phyloP scores from a whole-genome alignment of 257 asterid genomes.

The Nicotiana benthamiana region DNA sequence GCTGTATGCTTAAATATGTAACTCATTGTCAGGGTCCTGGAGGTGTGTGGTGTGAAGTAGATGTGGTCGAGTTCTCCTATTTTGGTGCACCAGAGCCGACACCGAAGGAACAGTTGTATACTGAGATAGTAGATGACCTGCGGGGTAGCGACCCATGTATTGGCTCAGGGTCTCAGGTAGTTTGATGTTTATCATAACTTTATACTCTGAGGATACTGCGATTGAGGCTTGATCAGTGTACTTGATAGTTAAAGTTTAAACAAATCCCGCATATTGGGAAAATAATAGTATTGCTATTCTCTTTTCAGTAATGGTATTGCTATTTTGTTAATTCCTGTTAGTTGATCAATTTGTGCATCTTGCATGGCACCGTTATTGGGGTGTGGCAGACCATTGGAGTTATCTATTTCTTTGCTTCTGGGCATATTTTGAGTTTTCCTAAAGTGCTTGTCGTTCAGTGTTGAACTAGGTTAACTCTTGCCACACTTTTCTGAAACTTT shows the following conservation, averaged over 20 bases:
- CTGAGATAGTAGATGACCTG: slow-evolving; percentile 89
- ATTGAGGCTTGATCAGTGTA: not conserved
- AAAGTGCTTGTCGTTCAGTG: not conserved
- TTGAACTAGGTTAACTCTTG: not conserved
- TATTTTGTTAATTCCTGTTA: not conserved
- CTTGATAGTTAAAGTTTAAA: not conserved
- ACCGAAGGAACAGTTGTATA: slow-evolving; percentile 83
- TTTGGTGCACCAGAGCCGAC: slow-evolving; percentile 95
- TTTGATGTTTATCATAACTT: not conserved
- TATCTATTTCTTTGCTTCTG: not conserved
- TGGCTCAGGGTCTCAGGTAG: slow-evolving; percentile 98
- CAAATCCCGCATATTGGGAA: not conserved
- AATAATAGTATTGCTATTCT: too few species aligned
- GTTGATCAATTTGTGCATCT: not conserved
- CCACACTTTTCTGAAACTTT: not conserved
- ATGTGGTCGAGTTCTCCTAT: slow-evolving; percentile 93
- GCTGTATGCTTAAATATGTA: slow-evolving; percentile 14
- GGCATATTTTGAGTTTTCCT: not conserved
- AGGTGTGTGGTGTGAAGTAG: slow-evolving; percentile 99
- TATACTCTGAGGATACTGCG: not conserved
- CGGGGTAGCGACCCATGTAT: slow-evolving; percentile 90
- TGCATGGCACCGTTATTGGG: not conserved
- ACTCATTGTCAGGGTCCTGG: slow-evolving; percentile 85
- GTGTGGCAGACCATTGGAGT: slow-evolving; percentile 6
- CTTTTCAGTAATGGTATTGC: not conserved